Base-by-base conservation (phyloP, 2,329 filamentous ascomycete species). In the Pyrenophora tritici-repentis region DNA sequence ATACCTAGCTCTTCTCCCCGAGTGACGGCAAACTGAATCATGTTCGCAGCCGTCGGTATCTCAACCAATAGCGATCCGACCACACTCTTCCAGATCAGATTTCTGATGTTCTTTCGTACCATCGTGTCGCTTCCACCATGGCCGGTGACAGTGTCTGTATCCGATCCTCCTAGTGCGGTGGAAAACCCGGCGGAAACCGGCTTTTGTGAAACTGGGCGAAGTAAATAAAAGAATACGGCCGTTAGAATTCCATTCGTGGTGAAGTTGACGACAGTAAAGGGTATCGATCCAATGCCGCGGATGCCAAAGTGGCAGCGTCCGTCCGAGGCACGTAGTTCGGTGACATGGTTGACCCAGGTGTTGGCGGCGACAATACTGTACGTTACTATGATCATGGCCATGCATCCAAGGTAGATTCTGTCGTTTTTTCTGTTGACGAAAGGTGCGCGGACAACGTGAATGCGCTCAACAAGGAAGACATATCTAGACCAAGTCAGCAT, bases 381-480 rank as follows among this genome's bases (percentile, higher is more conserved):
- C 8, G 63, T 54, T 3, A 59, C 22, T 42, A 61, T 22, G 2
- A 65, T 50, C 38, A 67, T 38, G 39, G 56, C 41, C 46, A 73
- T 57, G 41, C 65, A 65, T 8, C 52, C 34, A 1, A 72, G 17
- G 54, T 73, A 76, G 20, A 75, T 45, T 41, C 60, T 65, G 43
- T 75, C 72, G 6, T 67, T 56, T 26, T 55, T 55, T 12, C 74
- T 65, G 9, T 56, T 48, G 9, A 63, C 54, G 39, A 68, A 66
- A 5, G 70, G 62, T 13, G 65, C 56, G 12, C 72, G 64, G 17
- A 75, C 65, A 6, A 71, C 62, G 40, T 76, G 73, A 22, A 70
- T 65, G 13, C 75, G 68, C 50, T 76, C 75, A 22, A 75, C 65
- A 5, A 76, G 61, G 53, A 74, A 75, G 10, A 72, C 50, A 38